phyloP scores from a whole-genome alignment of 352 stramenopile genomes.

The Phytopythium cucurbitacearum region DNA sequence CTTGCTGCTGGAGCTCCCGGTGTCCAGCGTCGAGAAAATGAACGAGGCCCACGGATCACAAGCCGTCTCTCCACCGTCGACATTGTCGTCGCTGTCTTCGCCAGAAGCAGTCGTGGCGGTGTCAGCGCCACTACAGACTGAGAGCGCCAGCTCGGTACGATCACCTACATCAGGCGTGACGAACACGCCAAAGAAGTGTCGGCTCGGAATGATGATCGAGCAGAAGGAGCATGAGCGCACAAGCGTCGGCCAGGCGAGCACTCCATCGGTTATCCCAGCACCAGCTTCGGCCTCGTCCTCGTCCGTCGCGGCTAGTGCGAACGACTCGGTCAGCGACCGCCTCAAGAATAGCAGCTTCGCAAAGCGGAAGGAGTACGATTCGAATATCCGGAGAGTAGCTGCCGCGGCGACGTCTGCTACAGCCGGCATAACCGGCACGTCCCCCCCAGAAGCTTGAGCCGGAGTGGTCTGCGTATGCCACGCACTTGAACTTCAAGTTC shows the following conservation, averaged over 20 bases:
- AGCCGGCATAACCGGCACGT: not conserved
- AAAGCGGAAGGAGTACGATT: slow-evolving; percentile 63
- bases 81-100: not conserved
- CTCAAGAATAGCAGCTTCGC: slow-evolving; percentile 76
- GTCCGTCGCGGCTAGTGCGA: slow-evolving; percentile 4
- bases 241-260: slow-evolving; percentile 5
- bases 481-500: no score
- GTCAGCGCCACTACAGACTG: no score
- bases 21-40: slow-evolving; percentile 33
- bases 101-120: slow-evolving; percentile 1
- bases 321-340: slow-evolving; percentile 23
- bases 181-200: slow-evolving; percentile 56
- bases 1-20: slow-evolving; percentile 63
- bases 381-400: slow-evolving; percentile 40
- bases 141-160: no score
- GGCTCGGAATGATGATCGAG: slow-evolving; percentile 46
- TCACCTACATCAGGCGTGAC: slow-evolving; percentile 18
- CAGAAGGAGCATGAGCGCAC: slow-evolving; percentile 43
- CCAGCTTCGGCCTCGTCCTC: not conserved
- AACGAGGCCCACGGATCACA: slow-evolving; percentile 36
- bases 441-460: slow-evolving; percentile 6
- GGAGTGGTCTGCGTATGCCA: slow-evolving; percentile 2
- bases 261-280: slow-evolving; percentile 3
- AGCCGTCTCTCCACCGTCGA: slow-evolving; percentile 3
- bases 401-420: slow-evolving; percentile 9